Evolutionary conservation across 345 rosid genomes (phyloP), one percentile per base, ranked within the genome.

Genomic region (Limnanthes douglasii): DNA sequence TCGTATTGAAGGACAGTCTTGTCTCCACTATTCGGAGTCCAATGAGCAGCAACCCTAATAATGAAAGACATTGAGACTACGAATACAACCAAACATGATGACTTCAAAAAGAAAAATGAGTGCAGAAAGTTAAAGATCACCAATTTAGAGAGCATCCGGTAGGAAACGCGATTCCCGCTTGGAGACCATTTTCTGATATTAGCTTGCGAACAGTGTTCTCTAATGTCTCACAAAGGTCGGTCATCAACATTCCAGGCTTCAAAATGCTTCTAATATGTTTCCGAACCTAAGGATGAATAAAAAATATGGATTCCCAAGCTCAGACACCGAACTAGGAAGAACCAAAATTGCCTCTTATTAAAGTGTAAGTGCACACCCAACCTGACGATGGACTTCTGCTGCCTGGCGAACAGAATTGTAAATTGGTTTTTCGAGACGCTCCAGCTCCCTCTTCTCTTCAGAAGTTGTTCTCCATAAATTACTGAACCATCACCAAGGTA

Each of bases 371-470:
- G 2, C 8, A 26, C 11, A 26, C 11, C 2, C 1, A 51, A 90
- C 96, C 94, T 84, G 96, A 24, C 94, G 85, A 68, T 90, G 98
- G 50, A 84, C 96, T 75, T 84, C 98, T 7, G 98, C 98, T 17
- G 96, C 99, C 43, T 68, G 96, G 15, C 86, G 96, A 45, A 78
- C 78, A 24, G 96, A 82, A 64, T 75, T 85, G 43, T 85, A 78
- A n/a, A 63, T 65, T 21, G 94, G 96, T 46, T 75, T 81, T 47
- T 78, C 61, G 41, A 71, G 68, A 39, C 90, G 93, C 66, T 92
- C 94, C 53, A 81, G 47, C 46, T 81, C 94, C 60, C 93, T 67
- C 61, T 90, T 90, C 75, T 92, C 99, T 53, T 85, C 96, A 35
- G 99, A 92, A 3, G 99, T 77, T 18, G 67, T 59, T 68, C 94